A percentile compares a stretch with the other conserved stretches of the same genome.
These are phyloP conservation scores for Excoecaria agallocha DNA, from an alignment of 345 rosid species.

Conservation along the genomic window DNA sequence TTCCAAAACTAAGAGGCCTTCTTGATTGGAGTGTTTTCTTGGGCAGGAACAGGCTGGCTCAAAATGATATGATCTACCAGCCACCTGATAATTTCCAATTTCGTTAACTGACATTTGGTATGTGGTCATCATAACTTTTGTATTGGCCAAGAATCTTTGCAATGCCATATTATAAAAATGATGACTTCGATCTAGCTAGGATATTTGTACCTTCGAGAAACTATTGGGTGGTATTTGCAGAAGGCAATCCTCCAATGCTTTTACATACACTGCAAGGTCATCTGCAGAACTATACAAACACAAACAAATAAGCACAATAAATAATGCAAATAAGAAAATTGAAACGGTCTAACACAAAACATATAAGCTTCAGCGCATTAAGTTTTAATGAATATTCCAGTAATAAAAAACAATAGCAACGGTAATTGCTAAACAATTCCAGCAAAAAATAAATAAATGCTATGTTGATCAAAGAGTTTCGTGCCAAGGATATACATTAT, in stretches of 20 bases:
- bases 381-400: neutral
- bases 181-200: constrained; percentile 8
- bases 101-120: neutral
- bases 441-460: too few species aligned
- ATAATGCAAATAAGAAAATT: neutral
- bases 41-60: too few species aligned
- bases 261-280: constrained; percentile 64
- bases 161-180: neutral
- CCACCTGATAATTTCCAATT: neutral
- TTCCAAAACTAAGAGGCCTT: too few species aligned
- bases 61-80: too few species aligned
- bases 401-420: neutral
- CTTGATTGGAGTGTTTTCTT: too few species aligned
- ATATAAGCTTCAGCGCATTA: neutral
- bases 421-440: too few species aligned
- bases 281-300: constrained; percentile 52
- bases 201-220: constrained; percentile 63
- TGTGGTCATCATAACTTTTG: neutral
- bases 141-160: neutral
- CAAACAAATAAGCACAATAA: constrained; percentile 17
- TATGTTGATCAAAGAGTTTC: neutral
- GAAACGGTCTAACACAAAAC: neutral
- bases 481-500: neutral
- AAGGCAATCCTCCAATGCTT: constrained; percentile 72
- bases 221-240: constrained; percentile 75